phyloP scores from a whole-genome alignment of 768 basidiomycete genomes.

The Suillus luteus region DNA sequence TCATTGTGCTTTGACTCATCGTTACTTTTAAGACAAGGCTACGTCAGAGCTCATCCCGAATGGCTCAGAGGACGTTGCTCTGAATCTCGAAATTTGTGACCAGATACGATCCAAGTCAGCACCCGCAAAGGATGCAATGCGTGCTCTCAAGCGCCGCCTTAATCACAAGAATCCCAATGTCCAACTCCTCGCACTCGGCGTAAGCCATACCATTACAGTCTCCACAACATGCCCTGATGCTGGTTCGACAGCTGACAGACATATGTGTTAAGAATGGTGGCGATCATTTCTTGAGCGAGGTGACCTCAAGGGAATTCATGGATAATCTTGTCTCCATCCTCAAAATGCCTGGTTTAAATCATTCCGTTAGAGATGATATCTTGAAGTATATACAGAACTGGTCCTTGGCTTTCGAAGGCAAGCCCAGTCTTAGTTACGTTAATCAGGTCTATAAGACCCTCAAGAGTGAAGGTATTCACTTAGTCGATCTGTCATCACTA shows the following conservation, averaged over 20 bases:
- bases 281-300: conserved; percentile 82
- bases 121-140: conserved; percentile 84
- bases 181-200: conserved; percentile 82
- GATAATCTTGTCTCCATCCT: conserved; percentile 91
- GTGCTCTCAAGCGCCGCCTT: conserved; percentile 81
- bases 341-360: conserved; percentile 72
- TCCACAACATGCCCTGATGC: neutral
- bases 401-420: conserved; percentile 88
- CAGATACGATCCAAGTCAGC: conserved; percentile 92
- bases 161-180: conserved; percentile 97
- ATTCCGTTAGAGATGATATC: conserved; percentile 81
- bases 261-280: conserved; percentile 97
- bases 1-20: conserved; percentile 9
- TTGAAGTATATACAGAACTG: conserved; percentile 88
- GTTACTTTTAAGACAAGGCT: conserved; percentile 71
- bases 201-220: conserved; percentile 41
- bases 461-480: conserved; percentile 63
- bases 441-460: conserved; percentile 80
- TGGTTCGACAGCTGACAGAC: conserved; percentile 71
- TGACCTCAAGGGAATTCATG: conserved; percentile 89
- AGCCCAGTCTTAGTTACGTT: conserved; percentile 69
- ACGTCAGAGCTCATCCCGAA: conserved; percentile 87
- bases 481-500: neutral
- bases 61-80: conserved; percentile 86
- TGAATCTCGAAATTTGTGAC: conserved; percentile 95